phyloP scores from a whole-genome alignment of 2,329 filamentous ascomycete species.

The Periconia digitata region DNA sequence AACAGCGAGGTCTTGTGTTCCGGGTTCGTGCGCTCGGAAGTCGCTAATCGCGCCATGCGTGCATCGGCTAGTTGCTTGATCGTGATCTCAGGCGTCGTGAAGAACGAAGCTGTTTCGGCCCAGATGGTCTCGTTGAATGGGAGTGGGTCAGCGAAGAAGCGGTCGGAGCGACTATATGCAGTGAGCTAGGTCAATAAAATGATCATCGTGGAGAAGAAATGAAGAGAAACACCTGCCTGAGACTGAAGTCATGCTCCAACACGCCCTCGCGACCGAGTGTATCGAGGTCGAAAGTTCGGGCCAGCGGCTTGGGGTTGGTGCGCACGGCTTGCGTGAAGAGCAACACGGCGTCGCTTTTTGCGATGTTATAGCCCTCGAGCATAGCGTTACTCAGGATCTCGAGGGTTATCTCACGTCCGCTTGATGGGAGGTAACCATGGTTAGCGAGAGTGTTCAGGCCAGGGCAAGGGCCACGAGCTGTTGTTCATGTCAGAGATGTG shows the following conservation, averaged over 20 bases:
- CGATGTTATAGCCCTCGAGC: conserved; percentile 7
- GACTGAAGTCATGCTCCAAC: conserved; percentile 52
- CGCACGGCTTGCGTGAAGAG: conserved; percentile 7
- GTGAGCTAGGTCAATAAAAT: not conserved
- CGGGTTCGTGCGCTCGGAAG: conserved; percentile 51
- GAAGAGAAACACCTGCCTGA: conserved; percentile 26
- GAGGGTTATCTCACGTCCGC: conserved; percentile 32
- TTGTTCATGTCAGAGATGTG: not conserved
- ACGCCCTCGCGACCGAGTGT: conserved; percentile 49
- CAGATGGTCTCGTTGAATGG: conserved; percentile 56
- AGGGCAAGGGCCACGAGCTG: conserved; percentile 28
- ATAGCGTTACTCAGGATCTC: conserved; percentile 22
- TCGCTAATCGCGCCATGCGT: conserved; percentile 46
- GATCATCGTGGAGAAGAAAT: not conserved
- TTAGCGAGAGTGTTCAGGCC: conserved; percentile 33
- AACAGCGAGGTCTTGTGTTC: conserved; percentile 23
- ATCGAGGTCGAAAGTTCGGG: conserved; percentile 21
- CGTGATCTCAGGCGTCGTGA: conserved; percentile 44
- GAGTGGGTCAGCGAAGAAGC: conserved; percentile 49
- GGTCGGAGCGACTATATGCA: conserved; percentile 46
- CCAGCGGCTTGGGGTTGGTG: conserved; percentile 9
- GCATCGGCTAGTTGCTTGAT: conserved; percentile 48
- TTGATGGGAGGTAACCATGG: conserved; percentile 30
- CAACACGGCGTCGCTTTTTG: not conserved
- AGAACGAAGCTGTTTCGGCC: conserved; percentile 49